Conservation (phyloP, 2,329 filamentous ascomycete genomes). For the Fusarium buxicola region DNA sequence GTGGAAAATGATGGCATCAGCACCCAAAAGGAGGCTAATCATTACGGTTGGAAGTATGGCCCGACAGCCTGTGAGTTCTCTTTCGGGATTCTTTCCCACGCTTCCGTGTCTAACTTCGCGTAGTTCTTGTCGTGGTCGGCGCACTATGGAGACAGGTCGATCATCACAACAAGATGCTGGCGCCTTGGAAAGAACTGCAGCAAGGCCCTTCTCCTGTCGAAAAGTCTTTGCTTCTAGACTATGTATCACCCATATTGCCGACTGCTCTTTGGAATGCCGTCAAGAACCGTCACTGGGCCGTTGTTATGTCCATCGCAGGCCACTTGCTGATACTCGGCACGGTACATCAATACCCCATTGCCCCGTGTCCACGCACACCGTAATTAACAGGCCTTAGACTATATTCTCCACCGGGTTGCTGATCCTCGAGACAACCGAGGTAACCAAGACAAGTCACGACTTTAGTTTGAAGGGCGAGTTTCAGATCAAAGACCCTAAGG, state of each 20-base stretch:
- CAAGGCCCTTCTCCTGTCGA: conserved; percentile 25
- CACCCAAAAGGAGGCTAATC: conserved; percentile 32
- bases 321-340: conserved; percentile 47
- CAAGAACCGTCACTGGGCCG: conserved; percentile 42
- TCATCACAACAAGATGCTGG: conserved; percentile 42
- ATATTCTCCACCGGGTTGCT: conserved; percentile 49
- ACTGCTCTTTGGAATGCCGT: conserved; percentile 40
- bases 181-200: conserved; percentile 46
- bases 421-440: conserved; percentile 43
- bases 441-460: conserved; percentile 33
- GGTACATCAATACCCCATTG: conserved; percentile 19
- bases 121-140: conserved; percentile 43
- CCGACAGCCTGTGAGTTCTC: conserved; percentile 38
- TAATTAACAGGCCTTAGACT: conserved; percentile 26
- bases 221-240: conserved; percentile 47
- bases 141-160: conserved; percentile 50
- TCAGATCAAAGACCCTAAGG: conserved; percentile 18
- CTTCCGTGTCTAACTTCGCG: conserved; percentile 2
- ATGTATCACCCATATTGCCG: conserved; percentile 44
- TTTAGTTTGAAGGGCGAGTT: conserved; percentile 32
- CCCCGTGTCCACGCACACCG: not conserved
- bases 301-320: conserved; percentile 39
- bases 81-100: not conserved
- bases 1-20: conserved; percentile 34
- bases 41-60: conserved; percentile 42